Evolutionary conservation across 2,329 filamentous ascomycete species (phyloP).

Genomic region (Aspergillus sp.): DNA sequence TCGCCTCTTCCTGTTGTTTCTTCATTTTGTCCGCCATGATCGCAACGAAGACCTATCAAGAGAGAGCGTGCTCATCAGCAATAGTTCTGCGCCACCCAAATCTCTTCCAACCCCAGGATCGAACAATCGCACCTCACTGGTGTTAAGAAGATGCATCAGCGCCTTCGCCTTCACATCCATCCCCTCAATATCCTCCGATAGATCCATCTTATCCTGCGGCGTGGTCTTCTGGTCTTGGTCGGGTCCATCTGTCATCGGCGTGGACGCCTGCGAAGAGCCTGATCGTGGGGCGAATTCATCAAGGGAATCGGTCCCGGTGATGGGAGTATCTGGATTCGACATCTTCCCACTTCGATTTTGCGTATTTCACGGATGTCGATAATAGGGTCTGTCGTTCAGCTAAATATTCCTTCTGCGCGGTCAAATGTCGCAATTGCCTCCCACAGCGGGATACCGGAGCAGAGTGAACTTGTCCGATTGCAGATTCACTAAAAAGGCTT

Average conservation of each 20-base stretch:
- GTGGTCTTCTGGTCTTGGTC: conserved; percentile 17
- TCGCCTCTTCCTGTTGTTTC: conserved; percentile 48
- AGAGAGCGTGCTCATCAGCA: conserved; percentile 10
- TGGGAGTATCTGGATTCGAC: conserved; percentile 30
- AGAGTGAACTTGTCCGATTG: no score
- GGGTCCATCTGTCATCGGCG: conserved; percentile 23
- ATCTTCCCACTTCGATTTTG: conserved; percentile 18
- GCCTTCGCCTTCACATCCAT: conserved; percentile 49
- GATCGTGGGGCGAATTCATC: conserved; percentile 27
- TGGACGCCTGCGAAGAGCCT: conserved; percentile 35
- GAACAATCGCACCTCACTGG: conserved; percentile 42
- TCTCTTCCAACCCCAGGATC: not conserved
- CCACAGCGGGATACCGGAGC: no score
- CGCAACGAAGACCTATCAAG: conserved; percentile 47
- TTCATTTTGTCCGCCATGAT: conserved; percentile 55
- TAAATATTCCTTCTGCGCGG: no score
- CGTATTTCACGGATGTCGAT: not conserved
- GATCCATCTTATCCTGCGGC: conserved; percentile 18
- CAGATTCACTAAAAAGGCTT: no score
- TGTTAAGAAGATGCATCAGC: conserved; percentile 49
- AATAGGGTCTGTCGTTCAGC: no score
- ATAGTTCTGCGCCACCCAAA: not conserved
- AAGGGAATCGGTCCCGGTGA: conserved; percentile 30
- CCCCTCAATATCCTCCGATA: conserved; percentile 35
- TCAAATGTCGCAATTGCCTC: no score